Evolutionary conservation across 768 basidiomycete species (phyloP).

Genomic region (Mycena haematopus): DNA sequence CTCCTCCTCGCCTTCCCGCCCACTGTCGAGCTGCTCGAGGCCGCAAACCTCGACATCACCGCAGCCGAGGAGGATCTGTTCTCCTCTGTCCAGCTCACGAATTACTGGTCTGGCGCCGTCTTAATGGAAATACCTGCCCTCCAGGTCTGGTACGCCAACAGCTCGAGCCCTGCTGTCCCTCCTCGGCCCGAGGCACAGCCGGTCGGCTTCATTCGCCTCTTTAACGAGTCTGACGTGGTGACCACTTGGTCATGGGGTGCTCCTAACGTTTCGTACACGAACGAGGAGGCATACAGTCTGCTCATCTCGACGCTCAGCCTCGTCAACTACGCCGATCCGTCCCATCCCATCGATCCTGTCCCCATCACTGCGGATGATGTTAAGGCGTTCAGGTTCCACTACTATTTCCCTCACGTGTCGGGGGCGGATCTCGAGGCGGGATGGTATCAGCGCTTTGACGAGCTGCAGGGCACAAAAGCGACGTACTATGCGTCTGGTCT

Average conservation of each 20-base stretch:
- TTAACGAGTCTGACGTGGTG: slow-evolving; percentile 14
- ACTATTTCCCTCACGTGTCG: slow-evolving; percentile 17
- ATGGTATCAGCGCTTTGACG: slow-evolving; percentile 11
- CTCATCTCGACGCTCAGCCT: background rate
- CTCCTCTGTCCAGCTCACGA: slow-evolving; percentile 14
- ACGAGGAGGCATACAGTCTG: slow-evolving; percentile 5
- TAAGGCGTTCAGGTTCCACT: slow-evolving; percentile 7
- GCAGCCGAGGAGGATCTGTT: slow-evolving; percentile 10
- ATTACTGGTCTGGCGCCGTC: slow-evolving; percentile 12
- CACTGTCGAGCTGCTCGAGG: slow-evolving; percentile 5
- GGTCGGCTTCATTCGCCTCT: slow-evolving; percentile 13
- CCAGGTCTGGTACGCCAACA: no score
- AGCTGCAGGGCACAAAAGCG: slow-evolving; percentile 12
- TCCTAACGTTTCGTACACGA: slow-evolving; percentile 5
- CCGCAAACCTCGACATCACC: slow-evolving; percentile 17
- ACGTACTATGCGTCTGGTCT: slow-evolving; percentile 18
- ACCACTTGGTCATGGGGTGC: slow-evolving; percentile 14
- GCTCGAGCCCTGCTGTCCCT: slow-evolving; percentile 2
- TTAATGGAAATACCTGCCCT: no score
- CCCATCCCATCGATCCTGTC: background rate
- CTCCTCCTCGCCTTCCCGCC: slow-evolving; percentile 19
- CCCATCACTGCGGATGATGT: slow-evolving; percentile 13
- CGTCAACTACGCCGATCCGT: slow-evolving; percentile 10
- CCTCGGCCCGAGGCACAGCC: slow-evolving; percentile 14
- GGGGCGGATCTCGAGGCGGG: slow-evolving; percentile 11